phyloP scores from a whole-genome alignment of 352 stramenopile genomes.

The Paralagenidium karlingii region DNA sequence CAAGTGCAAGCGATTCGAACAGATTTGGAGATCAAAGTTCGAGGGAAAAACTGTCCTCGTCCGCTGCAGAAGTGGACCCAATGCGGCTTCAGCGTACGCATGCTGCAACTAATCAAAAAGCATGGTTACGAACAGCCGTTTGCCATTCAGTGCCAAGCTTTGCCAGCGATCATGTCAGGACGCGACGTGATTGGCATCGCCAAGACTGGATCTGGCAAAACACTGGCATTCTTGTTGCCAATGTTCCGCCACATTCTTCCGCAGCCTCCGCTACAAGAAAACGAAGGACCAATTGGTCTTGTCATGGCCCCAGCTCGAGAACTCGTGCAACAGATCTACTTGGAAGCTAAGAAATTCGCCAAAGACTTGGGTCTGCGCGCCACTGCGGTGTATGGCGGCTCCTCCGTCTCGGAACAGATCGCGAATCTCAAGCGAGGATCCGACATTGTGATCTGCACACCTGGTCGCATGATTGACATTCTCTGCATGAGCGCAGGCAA shows the following conservation, averaged over 20 bases:
- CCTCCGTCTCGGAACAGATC: conserved; percentile 96
- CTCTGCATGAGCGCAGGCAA: conserved; percentile 96
- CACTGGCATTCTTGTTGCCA: conserved; percentile 83
- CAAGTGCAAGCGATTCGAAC: conserved; percentile 68
- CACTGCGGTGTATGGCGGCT: conserved; percentile 93
- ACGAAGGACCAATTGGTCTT: conserved; percentile 95
- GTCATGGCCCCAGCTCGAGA: conserved; percentile 97
- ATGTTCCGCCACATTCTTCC: conserved; percentile 96
- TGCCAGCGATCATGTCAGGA: conserved; percentile 98
- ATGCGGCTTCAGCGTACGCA: conserved; percentile 93
- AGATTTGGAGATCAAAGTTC: conserved; percentile 93
- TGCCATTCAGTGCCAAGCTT: conserved; percentile 93
- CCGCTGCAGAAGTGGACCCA: conserved; percentile 95
- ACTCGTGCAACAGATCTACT: conserved; percentile 97
- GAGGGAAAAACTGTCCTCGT: conserved; percentile 93
- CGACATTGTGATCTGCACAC: conserved; percentile 97
- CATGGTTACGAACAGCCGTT: conserved; percentile 92
- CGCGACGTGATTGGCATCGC: conserved; percentile 99
- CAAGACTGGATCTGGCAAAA: conserved; percentile 94
- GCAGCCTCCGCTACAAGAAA: conserved; percentile 83
- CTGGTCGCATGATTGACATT: conserved; percentile 99
- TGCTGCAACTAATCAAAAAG: conserved; percentile 91
- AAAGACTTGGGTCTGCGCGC: conserved; percentile 87
- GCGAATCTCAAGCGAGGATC: conserved; percentile 96
- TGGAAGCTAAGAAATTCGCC: conserved; percentile 90